These are phyloP conservation scores for Gracilaria vermiculophylla DNA, from an alignment of 23 red algal species.

Conservation along the genomic window DNA sequence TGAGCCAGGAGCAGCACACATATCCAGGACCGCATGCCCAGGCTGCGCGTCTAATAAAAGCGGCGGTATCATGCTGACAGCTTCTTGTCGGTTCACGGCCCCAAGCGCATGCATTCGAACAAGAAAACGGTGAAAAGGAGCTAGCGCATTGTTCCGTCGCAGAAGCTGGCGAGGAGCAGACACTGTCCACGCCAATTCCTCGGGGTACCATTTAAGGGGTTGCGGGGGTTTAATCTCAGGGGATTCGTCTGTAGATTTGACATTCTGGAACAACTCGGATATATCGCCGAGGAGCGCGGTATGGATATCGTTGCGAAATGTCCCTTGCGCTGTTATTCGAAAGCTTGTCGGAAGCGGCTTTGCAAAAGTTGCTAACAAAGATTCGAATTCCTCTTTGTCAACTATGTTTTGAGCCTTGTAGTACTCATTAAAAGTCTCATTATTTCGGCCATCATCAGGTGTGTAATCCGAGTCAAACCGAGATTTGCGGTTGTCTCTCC, in stretches of 20 bases:
- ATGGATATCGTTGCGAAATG: constrained; percentile 29
- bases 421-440: constrained; percentile 58
- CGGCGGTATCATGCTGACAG: constrained; percentile 96
- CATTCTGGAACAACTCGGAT: constrained; percentile 12
- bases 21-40: constrained; percentile 81
- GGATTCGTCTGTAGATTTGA: not conserved
- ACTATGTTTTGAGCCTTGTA: constrained; percentile 59
- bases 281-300: constrained; percentile 24
- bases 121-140: constrained; percentile 81
- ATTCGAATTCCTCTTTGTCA: constrained; percentile 33
- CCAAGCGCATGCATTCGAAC: constrained; percentile 81
- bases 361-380: constrained; percentile 37
- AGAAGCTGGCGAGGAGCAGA: constrained; percentile 79
- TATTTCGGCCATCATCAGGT: constrained; percentile 53
- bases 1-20: constrained; percentile 96
- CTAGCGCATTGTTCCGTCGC: constrained; percentile 60
- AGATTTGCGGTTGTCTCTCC: constrained; percentile 51
- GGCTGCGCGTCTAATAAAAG: constrained; percentile 70
- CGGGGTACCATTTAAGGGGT: constrained; percentile 75
- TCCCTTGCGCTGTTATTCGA: constrained; percentile 33
- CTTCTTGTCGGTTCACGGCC: constrained; percentile 93
- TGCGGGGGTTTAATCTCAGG: constrained; percentile 37
- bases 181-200: constrained; percentile 86
- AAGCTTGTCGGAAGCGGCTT: constrained; percentile 71
- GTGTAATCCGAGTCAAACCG: constrained; percentile 52